Evolutionary conservation across 805 yeast genomes (phyloP).

Genomic region (Yamadazyma takamatsuzukensis): DNA sequence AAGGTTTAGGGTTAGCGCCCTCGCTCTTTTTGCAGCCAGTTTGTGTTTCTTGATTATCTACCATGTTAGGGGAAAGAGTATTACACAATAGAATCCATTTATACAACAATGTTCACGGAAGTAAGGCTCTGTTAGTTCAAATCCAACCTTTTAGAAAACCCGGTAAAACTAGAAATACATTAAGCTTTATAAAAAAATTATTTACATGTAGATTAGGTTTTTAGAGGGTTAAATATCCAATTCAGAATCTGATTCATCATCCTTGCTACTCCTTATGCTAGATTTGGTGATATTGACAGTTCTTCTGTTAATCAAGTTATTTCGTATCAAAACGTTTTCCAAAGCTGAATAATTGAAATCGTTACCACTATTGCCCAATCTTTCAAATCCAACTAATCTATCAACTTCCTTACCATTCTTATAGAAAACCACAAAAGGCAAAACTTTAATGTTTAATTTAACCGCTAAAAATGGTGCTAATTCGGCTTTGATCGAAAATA

Average conservation of each 20-base stretch:
- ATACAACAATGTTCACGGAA: conserved; percentile 1
- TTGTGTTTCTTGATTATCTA: not conserved
- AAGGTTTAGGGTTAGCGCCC: conserved; percentile 5
- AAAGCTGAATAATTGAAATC: conserved; percentile 46
- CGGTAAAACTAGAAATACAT: too few relatives aligned
- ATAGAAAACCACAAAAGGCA: conserved; percentile 69
- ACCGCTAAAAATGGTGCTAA: conserved; percentile 70
- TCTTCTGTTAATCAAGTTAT: conserved; percentile 16
- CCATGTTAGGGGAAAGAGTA: conserved; percentile 8
- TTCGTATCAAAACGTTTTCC: conserved; percentile 32
- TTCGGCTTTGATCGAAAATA: conserved; percentile 55
- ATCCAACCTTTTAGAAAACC: not conserved
- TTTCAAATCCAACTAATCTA: conserved; percentile 67
- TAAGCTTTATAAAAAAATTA: not conserved
- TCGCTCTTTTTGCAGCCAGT: not conserved
- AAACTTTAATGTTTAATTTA: conserved; percentile 57
- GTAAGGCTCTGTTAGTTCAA: not conserved
- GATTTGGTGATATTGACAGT: conserved; percentile 11
- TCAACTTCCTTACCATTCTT: conserved; percentile 55
- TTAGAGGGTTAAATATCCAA: conserved; percentile 8
- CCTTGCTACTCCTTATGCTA: not conserved
- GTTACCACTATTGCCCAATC: conserved; percentile 44
- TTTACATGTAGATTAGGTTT: not conserved
- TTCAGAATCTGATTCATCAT: conserved; percentile 12
- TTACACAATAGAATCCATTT: conserved; percentile 1